Base-by-base conservation (phyloP, 2,329 filamentous ascomycete genomes). In the Talaromyces piceae region DNA sequence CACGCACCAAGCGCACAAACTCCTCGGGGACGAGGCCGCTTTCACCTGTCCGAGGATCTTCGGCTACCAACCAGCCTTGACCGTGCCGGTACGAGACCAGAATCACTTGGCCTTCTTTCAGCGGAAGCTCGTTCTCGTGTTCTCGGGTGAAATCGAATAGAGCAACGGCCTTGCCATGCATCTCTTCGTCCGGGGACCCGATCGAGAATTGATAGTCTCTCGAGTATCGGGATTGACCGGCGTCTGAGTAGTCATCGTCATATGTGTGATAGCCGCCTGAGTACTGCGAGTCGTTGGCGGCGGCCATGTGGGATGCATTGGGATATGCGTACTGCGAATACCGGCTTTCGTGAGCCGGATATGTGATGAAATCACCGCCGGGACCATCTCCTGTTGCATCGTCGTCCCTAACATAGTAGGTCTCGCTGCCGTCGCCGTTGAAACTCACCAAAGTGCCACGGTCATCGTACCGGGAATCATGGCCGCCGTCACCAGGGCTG, bases 61-160 rank as follows among this genome's bases (percentile, higher is more conserved):
- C 88, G 3, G 93, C 93, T 22, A 98, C 93, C 47, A 98, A 78
- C 93, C 93, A 98, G 50, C 93, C 93, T 70, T 97, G 90, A 13
- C 91, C 91, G 65, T 97, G 91, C 41, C 93, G 81, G 68, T 97
- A 98, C 13, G 89, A 95, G 22, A 98, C 91, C 76, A 93, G 87
- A 51, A 98, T 95, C 52, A 96, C 88, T 64, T 98, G 93, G 5
- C 93, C 93, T 70, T 98, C 93, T 0, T 88, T 84, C 44, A 98
- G 74, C 3, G 90, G 89, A 52, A 98, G 74, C 69, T 98, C 93
- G 65, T 97, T 98, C 67, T 96, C 90, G 66, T 97, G 96, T 69
- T 97, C 91, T 27, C 91, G 82, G 60, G 84, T 84, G 70, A 98
- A 98, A 66, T 96, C 91, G 66, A 95, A 98, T 20, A 98, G 76